Evolutionary conservation across 2,329 filamentous ascomycete genomes (phyloP).

Genomic region (Alternaria ethzedia): DNA sequence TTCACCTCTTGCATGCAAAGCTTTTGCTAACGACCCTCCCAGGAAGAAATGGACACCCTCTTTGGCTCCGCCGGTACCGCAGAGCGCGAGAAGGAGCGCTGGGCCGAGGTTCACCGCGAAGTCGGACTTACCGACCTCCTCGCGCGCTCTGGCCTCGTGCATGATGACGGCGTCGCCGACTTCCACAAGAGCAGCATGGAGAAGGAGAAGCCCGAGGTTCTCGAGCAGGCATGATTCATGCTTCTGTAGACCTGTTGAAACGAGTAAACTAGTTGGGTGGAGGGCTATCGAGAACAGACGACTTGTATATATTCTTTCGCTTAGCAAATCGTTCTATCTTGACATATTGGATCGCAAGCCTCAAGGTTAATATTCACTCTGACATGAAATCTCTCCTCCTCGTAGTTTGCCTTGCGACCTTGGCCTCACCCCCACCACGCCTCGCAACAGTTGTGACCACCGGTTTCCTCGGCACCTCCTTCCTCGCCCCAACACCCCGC

Average conservation of each 20-base stretch:
- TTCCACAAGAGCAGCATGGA: constrained; percentile 1
- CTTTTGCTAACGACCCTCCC: constrained; percentile 42
- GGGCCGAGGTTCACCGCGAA: constrained; percentile 73
- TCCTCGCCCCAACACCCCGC: constrained; percentile 2
- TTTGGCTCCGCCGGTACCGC: constrained; percentile 72
- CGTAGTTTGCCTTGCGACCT: constrained; percentile 26
- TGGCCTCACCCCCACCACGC: constrained; percentile 4
- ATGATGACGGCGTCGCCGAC: not conserved
- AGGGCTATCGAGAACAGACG: not conserved
- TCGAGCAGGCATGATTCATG: not conserved
- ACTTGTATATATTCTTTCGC: not conserved
- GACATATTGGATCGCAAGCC: not conserved
- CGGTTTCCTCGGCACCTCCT: not conserved
- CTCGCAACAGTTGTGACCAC: not conserved
- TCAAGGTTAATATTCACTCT: not conserved
- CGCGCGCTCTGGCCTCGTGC: constrained; percentile 18
- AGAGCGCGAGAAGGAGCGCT: constrained; percentile 70
- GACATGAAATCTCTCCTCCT: too few species aligned
- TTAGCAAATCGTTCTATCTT: not conserved
- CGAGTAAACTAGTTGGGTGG: too few species aligned
- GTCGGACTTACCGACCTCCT: constrained; percentile 63
- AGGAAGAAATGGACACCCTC: constrained; percentile 67
- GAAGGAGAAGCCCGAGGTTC: constrained; percentile 24
- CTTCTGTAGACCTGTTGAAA: too few species aligned
- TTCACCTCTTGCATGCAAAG: too few species aligned